Evolutionary conservation across 164 flowering plant genomes (phyloP).

Genomic region (Stephania yunnanensis): DNA sequence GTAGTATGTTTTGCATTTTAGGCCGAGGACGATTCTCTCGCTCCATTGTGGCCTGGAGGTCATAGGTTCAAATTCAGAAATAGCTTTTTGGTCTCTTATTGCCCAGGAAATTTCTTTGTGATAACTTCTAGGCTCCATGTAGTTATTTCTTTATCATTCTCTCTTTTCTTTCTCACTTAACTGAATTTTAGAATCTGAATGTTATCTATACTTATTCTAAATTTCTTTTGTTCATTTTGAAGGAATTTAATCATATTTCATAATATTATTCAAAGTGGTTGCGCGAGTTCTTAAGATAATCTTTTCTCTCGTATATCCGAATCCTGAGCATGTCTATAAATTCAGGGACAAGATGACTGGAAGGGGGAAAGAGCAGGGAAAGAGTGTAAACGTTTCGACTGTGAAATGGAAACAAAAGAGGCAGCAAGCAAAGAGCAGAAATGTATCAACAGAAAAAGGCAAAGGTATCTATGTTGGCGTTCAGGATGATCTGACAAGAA

Average conservation of each 20-base stretch:
- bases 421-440: conserved; percentile 10
- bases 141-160: background rate
- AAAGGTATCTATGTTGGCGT: conserved; percentile 48
- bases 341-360: conserved; percentile 19
- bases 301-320: background rate
- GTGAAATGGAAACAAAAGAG: too few relatives aligned
- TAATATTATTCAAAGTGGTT: background rate
- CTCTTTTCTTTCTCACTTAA: background rate
- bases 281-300: background rate
- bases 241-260: background rate
- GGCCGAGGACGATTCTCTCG: too few relatives aligned
- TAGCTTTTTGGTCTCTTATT: too few relatives aligned
- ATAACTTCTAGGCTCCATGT: too few relatives aligned
- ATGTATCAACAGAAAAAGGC: conserved; percentile 23
- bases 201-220: too few relatives aligned
- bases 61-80: too few relatives aligned
- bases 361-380: conserved; percentile 3
- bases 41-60: too few relatives aligned
- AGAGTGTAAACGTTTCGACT: too few relatives aligned
- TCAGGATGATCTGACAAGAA: conserved; percentile 27
- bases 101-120: too few relatives aligned
- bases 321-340: background rate
- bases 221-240: background rate
- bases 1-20: too few relatives aligned
- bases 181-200: too few relatives aligned